Conservation (phyloP, 2,329 filamentous ascomycete species). For the Mycosphaerelloides madeirae region DNA sequence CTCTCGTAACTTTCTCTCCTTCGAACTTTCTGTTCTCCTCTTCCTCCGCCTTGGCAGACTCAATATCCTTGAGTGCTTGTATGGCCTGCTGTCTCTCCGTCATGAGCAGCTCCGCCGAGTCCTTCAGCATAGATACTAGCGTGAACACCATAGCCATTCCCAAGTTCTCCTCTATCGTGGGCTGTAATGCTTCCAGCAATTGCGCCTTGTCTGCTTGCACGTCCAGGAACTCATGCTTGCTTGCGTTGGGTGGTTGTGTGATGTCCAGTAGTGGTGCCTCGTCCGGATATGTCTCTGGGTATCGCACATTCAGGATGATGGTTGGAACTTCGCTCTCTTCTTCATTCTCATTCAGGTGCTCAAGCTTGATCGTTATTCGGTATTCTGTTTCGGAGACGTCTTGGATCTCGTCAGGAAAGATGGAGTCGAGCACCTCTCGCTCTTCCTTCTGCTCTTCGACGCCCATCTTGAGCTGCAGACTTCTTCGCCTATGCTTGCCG, state of each 20-base stretch:
- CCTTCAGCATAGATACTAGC: slow-evolving; percentile 79
- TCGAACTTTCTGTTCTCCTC: slow-evolving; percentile 97
- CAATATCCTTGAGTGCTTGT: slow-evolving; percentile 50
- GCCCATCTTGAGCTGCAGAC: slow-evolving; percentile 37
- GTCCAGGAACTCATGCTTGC: slow-evolving; percentile 68
- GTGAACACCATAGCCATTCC: slow-evolving; percentile 99
- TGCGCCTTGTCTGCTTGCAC: slow-evolving; percentile 72
- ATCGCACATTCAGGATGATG: slow-evolving; percentile 78
- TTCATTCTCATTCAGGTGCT: slow-evolving; percentile 49
- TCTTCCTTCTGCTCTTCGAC: slow-evolving; percentile 89
- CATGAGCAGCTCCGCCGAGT: slow-evolving; percentile 82
- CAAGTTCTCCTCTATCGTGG: slow-evolving; percentile 82
- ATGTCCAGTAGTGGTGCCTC: slow-evolving; percentile 78
- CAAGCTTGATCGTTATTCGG: slow-evolving; percentile 78
- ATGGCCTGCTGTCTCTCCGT: slow-evolving; percentile 64
- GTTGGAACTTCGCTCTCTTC: slow-evolving; percentile 57
- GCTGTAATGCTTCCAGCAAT: slow-evolving; percentile 66
- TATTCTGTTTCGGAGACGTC: slow-evolving; percentile 89
- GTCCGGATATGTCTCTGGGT: slow-evolving; percentile 88
- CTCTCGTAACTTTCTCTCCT: slow-evolving; percentile 79
- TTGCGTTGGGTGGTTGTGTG: slow-evolving; percentile 63
- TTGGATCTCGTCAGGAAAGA: slow-evolving; percentile 96
- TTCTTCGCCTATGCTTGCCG: too few species aligned
- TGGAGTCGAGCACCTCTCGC: slow-evolving; percentile 94
- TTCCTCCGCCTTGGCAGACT: slow-evolving; percentile 63